These are phyloP conservation scores for Alternaria alternata DNA, from an alignment of 2,329 filamentous ascomycete genomes.

Conservation along the genomic window DNA sequence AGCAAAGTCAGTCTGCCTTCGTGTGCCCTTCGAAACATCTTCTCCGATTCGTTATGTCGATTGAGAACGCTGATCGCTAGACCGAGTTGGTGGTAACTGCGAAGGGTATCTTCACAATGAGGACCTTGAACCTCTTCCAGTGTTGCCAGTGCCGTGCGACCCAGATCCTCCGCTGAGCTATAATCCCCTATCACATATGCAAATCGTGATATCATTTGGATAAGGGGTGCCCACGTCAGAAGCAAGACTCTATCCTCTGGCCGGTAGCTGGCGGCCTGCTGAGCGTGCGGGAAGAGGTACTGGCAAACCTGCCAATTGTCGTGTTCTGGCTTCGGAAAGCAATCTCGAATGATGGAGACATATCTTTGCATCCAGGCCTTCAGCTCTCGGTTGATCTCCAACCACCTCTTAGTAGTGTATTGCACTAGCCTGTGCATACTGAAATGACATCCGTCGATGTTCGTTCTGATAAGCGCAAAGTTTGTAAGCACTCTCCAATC, in stretches of 20 bases:
- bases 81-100: background rate
- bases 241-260: background rate
- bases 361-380: conserved; percentile 36
- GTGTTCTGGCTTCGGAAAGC: conserved; percentile 12
- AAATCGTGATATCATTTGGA: background rate
- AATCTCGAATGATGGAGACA: conserved; percentile 13
- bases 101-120: background rate
- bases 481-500: conserved; percentile 21
- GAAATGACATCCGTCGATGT: background rate
- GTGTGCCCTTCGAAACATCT: background rate
- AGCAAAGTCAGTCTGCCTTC: background rate
- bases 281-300: background rate
- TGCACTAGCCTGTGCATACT: background rate
- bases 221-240: background rate
- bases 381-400: background rate
- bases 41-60: background rate
- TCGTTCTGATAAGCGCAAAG: conserved; percentile 21
- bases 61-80: background rate
- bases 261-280: background rate
- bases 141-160: background rate
- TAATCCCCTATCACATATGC: background rate
- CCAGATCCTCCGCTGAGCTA: background rate
- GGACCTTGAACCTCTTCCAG: background rate
- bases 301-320: background rate
- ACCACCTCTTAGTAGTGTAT: background rate